Base-by-base conservation (phyloP, 805 yeast species). In the Metschnikowia continentalis region DNA sequence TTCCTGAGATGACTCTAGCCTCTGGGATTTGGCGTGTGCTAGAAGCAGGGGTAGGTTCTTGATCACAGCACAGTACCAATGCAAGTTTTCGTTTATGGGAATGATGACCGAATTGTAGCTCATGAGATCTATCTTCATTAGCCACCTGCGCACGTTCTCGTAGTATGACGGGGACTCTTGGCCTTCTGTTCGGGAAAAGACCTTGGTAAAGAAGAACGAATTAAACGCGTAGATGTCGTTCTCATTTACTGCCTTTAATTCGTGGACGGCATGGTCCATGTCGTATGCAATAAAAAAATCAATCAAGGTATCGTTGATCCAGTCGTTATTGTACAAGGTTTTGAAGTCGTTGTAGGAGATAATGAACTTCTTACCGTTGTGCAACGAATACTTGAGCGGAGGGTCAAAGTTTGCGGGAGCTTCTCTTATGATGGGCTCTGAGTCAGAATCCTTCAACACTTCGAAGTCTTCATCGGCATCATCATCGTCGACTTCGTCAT, bases 251-350 rank as follows among this genome's bases (percentile, higher is more conserved):
- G 69, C 26, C 57, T 42, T 32, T 53, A 30, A 17, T 13, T 54
- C 52, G n/a, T 56, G 26, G 10, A 74, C 53, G 2, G 69, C 74
- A 48, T 53, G 52, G 44, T 73, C 80, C 6, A 81, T 74, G 55
- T 77, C 79, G 61, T 76, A 85, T 51, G 80, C 81, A 30, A 89
- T 74, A 61, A 88, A 90, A 63, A 92, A 92, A 65, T 90, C 96
- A 49, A 94, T 84, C 46, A 94, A 72, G 0, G 86, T 80, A 62
- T 94, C 99, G 69, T 94, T 92, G 45, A 94, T 80, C 91, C 96
- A 92, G 54, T 87, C 88, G 43, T 84, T 83, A 51, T 86, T 84
- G 61, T 84, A 83, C 8, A 92, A 74, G 42, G 97, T 86, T 54
- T 80, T 81, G 65, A 87, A 89, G 63, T 94, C 99, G 36, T 80